Percentiles rank a stretch among this genome's conserved stretches.
phyloP scores from a whole-genome alignment of 177 flowering plant species.

The Vitis hybrid region DNA sequence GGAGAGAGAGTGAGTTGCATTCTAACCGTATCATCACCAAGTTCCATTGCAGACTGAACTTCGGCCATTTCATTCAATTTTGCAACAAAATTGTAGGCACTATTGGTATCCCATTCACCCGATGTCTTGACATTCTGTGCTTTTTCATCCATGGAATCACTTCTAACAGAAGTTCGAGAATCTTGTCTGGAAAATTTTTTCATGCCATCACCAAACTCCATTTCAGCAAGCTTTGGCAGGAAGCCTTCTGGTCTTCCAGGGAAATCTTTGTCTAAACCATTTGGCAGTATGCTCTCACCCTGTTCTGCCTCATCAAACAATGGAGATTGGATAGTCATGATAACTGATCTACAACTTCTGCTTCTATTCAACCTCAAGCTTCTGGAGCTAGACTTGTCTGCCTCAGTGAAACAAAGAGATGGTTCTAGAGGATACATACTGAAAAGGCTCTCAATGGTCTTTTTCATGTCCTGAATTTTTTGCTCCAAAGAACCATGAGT shows the following conservation, averaged over 20 bases:
- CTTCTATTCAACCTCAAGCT: slow-evolving; percentile 38
- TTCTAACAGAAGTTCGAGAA: slow-evolving; percentile 32
- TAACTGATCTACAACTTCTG: slow-evolving; percentile 52
- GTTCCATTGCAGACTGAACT: slow-evolving; percentile 13
- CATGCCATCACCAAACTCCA: slow-evolving; percentile 21
- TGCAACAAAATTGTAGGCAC: slow-evolving; percentile 10
- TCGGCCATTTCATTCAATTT: slow-evolving; percentile 11
- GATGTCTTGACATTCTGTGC: slow-evolving; percentile 4
- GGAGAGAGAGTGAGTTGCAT: background rate
- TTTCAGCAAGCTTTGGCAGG: slow-evolving; percentile 24
- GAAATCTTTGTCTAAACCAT: slow-evolving; percentile 29
- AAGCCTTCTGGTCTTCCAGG: slow-evolving; percentile 28
- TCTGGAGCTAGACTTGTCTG: slow-evolving; percentile 21
- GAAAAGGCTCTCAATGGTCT: slow-evolving; percentile 32
- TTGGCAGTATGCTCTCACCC: slow-evolving; percentile 23
- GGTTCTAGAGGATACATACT: slow-evolving; percentile 30
- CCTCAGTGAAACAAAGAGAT: slow-evolving; percentile 34
- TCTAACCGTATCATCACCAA: slow-evolving; percentile 24
- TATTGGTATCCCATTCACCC: slow-evolving; percentile 12
- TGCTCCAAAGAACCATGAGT: slow-evolving; percentile 27
- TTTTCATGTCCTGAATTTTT: slow-evolving; percentile 45
- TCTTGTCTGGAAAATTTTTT: slow-evolving; percentile 29
- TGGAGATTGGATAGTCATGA: slow-evolving; percentile 21
- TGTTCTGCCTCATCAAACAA: slow-evolving; percentile 25
- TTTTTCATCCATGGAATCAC: slow-evolving; percentile 18